These are phyloP conservation scores for Persicaria tinctoria DNA, from an alignment of 148 eudicot genomes.

Conservation along the genomic window DNA sequence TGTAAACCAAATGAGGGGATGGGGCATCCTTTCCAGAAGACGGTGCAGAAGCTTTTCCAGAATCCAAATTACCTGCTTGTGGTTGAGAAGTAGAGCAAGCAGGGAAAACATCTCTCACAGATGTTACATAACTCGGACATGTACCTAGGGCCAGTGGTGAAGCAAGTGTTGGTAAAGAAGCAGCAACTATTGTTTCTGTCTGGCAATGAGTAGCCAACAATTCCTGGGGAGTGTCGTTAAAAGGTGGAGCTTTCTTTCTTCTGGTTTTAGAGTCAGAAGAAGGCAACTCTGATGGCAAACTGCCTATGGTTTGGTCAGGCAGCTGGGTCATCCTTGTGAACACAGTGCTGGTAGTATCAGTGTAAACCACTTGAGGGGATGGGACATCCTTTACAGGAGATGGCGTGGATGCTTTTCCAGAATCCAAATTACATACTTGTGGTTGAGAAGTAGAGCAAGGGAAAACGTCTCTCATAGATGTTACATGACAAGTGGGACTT, in stretches of 20 bases:
- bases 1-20: too few relatives aligned
- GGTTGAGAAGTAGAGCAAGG: slow-evolving; percentile 27
- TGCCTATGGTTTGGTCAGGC: slow-evolving; percentile 11
- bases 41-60: slow-evolving; percentile 2
- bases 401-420: neutral
- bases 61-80: slow-evolving; percentile 22
- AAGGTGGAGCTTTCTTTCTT: slow-evolving; percentile 52
- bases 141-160: slow-evolving; percentile 30
- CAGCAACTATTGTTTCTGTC: slow-evolving; percentile 1
- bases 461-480: slow-evolving; percentile 16
- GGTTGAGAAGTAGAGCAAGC: slow-evolving; percentile 23
- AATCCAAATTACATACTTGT: slow-evolving; percentile 22
- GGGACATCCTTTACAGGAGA: too few relatives aligned
- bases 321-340: too few relatives aligned
- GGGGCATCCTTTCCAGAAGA: too few relatives aligned
- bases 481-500: slow-evolving; percentile 27
- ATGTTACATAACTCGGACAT: slow-evolving; percentile 23
- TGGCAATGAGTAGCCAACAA: slow-evolving; percentile 13
- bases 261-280: slow-evolving; percentile 54
- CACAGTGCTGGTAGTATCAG: too few relatives aligned
- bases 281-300: slow-evolving; percentile 26
- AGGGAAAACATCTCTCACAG: slow-evolving; percentile 21
- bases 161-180: slow-evolving; percentile 19
- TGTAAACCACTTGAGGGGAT: too few relatives aligned
- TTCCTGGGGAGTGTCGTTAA: slow-evolving; percentile 21